A percentile compares a stretch with the other conserved stretches of the same genome.
Evolutionary conservation across 139 green algal genomes (phyloP).

Genomic region (Pseudopediastrum boryanum): DNA sequence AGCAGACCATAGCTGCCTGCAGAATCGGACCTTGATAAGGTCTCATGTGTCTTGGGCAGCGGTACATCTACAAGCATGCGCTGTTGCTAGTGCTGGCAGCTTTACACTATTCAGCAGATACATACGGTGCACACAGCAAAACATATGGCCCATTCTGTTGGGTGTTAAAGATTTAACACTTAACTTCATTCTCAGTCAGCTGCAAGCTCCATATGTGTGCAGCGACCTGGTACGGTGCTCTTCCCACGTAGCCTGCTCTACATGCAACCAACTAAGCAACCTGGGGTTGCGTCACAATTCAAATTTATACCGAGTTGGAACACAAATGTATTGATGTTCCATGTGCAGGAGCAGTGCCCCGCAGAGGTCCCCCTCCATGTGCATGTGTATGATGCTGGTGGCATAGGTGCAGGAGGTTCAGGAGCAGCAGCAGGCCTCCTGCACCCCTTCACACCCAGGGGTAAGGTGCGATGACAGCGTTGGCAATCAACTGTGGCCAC

Average conservation of each 20-base stretch:
- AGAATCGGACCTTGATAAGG: neutral
- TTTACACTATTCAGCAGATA: neutral
- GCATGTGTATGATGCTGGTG: constrained; percentile 75
- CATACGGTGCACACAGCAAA: too few relatives aligned
- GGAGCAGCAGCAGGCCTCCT: constrained; percentile 89
- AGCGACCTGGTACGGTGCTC: too few relatives aligned
- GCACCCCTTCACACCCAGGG: constrained; percentile 82
- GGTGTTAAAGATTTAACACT: neutral
- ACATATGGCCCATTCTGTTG: too few relatives aligned
- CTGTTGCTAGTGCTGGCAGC: neutral
- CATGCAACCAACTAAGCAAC: neutral
- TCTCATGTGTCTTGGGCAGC: neutral
- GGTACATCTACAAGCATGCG: neutral
- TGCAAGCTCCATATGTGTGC: too few relatives aligned
- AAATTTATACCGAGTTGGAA: neutral
- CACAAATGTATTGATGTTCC: neutral
- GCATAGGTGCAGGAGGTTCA: constrained; percentile 84
- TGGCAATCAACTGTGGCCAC: neutral
- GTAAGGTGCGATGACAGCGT: constrained; percentile 60
- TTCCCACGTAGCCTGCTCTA: neutral
- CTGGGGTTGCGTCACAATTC: neutral
- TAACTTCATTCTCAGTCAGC: neutral
- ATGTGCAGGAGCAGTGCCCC: constrained; percentile 23
- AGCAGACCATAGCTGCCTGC: neutral
- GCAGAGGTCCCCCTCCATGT: constrained; percentile 51